Evolutionary conservation across 371 early-diverging fungal species (phyloP).

Genomic region (Furculomyces boomerangus): DNA sequence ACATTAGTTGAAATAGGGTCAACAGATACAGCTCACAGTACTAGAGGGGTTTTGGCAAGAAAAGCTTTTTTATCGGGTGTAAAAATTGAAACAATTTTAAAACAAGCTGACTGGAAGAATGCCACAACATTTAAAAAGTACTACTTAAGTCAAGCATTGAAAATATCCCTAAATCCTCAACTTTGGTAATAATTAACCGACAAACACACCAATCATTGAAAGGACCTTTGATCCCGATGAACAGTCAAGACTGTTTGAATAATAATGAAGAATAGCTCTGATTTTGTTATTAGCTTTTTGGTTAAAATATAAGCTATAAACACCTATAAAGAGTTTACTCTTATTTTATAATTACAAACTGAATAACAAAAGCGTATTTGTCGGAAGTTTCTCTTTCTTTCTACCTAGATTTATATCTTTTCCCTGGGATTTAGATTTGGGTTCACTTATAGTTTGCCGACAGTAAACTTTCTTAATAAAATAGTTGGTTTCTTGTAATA

Average conservation of each 20-base stretch:
- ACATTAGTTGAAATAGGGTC: not conserved
- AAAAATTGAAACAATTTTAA: not conserved
- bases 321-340: no score
- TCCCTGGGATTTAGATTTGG: no score
- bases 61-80: not conserved
- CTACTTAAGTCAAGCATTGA: not conserved
- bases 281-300: no score
- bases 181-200: not conserved
- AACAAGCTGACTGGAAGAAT: not conserved
- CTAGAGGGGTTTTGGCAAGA: not conserved
- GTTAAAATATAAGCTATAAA: no score
- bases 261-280: not conserved
- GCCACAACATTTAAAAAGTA: not conserved
- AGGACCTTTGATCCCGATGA: not conserved
- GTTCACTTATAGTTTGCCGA: no score
- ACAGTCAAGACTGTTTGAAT: not conserved
- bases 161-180: not conserved
- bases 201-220: not conserved
- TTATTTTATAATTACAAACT: no score
- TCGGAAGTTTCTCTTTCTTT: no score
- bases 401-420: no score
- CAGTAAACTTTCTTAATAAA: no score
- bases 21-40: not conserved
- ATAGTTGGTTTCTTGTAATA: no score
- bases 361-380: no score